These are phyloP conservation scores for Tolypocladium ovalisporum DNA, from an alignment of 2,329 filamentous ascomycete species.

Conservation along the genomic window DNA sequence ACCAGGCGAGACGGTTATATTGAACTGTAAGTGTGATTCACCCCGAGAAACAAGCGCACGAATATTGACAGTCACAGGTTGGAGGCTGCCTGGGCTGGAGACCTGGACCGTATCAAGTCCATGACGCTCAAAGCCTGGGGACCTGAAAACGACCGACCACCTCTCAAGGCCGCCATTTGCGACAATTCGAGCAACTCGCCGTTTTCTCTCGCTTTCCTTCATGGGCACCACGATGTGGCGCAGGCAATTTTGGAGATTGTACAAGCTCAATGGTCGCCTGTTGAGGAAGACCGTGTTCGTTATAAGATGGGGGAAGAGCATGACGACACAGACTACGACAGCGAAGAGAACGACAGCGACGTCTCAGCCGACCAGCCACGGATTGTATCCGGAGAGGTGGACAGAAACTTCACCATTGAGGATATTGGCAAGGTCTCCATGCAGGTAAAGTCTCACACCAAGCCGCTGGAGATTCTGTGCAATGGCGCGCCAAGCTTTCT, in stretches of 20 bases:
- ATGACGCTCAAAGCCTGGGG: slow-evolving; percentile 53
- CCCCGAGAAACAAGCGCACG: background rate
- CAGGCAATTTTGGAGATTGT: slow-evolving; percentile 59
- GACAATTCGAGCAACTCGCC: slow-evolving; percentile 44
- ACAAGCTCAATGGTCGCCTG: slow-evolving; percentile 53
- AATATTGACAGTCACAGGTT: slow-evolving; percentile 31
- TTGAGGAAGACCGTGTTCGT: slow-evolving; percentile 37
- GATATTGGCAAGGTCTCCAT: slow-evolving; percentile 60
- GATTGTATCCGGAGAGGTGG: slow-evolving; percentile 44
- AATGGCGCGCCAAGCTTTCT: slow-evolving; percentile 23
- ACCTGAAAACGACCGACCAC: slow-evolving; percentile 37
- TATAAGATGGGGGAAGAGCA: slow-evolving; percentile 34
- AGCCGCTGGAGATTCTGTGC: slow-evolving; percentile 42
- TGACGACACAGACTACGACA: slow-evolving; percentile 20
- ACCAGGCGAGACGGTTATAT: slow-evolving; percentile 48
- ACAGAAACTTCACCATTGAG: slow-evolving; percentile 64
- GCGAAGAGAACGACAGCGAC: slow-evolving; percentile 21
- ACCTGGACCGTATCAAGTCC: slow-evolving; percentile 53
- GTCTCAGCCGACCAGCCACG: slow-evolving; percentile 27
- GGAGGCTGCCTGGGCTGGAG: slow-evolving; percentile 63
- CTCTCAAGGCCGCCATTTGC: slow-evolving; percentile 51
- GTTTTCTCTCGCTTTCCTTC: slow-evolving; percentile 57
- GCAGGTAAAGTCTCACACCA: slow-evolving; percentile 53
- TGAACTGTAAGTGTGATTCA: slow-evolving; percentile 38
- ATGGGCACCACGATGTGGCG: slow-evolving; percentile 54